Evolutionary conservation across 768 basidiomycete genomes (phyloP).

Genomic region (Pleurotus ostreatus): DNA sequence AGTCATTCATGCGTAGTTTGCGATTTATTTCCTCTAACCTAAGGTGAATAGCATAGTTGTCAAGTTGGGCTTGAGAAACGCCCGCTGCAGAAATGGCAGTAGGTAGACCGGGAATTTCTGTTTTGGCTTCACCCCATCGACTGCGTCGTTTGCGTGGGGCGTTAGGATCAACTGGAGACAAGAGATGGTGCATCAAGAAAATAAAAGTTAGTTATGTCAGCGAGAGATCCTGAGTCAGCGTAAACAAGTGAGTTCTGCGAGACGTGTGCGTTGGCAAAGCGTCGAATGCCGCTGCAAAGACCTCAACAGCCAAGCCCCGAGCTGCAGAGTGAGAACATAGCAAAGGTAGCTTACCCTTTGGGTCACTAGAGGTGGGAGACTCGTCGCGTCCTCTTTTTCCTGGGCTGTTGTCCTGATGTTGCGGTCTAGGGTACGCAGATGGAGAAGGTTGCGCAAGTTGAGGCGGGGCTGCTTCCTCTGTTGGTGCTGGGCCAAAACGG

Average conservation of each 20-base stretch:
- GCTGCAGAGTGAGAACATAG: slow-evolving; percentile 10
- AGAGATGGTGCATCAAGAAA: slow-evolving; percentile 35
- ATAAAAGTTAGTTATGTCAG: slow-evolving; percentile 52
- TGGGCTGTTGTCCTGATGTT: slow-evolving; percentile 45
- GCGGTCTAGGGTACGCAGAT: slow-evolving; percentile 75
- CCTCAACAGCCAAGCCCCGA: slow-evolving; percentile 14
- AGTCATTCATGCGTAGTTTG: slow-evolving; percentile 90
- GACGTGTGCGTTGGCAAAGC: slow-evolving; percentile 17
- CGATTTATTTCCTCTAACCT: slow-evolving; percentile 97
- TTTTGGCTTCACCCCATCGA: slow-evolving; percentile 94
- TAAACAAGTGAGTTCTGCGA: slow-evolving; percentile 29
- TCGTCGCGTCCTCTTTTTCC: slow-evolving; percentile 67
- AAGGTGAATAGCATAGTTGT: slow-evolving; percentile 96
- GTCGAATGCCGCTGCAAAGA: slow-evolving; percentile 17
- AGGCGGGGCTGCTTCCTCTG: slow-evolving; percentile 78
- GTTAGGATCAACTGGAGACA: slow-evolving; percentile 67
- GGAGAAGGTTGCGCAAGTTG: slow-evolving; percentile 86
- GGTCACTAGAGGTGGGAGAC: slow-evolving; percentile 54
- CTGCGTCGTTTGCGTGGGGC: slow-evolving; percentile 93
- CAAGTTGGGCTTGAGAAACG: slow-evolving; percentile 92
- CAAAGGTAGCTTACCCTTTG: slow-evolving; percentile 63
- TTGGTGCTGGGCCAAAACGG: slow-evolving; percentile 85
- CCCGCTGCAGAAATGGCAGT: slow-evolving; percentile 92
- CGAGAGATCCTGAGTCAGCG: slow-evolving; percentile 31
- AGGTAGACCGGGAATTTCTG: slow-evolving; percentile 88